Evolutionary conservation across 2,329 filamentous ascomycete genomes (phyloP).

Genomic region (Aspergillus fischeri): DNA sequence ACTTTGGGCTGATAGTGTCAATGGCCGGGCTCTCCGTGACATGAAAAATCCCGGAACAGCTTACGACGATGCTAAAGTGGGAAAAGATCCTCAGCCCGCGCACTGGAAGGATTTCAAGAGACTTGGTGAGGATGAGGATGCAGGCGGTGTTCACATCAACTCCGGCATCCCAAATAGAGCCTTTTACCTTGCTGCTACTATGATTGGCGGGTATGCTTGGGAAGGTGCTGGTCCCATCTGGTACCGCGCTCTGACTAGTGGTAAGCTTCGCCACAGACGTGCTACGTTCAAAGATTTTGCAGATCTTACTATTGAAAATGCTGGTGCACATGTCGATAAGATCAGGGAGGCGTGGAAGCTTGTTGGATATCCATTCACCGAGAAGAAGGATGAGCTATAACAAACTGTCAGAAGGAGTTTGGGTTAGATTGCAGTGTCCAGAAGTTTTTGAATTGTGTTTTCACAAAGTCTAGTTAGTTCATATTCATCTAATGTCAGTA

Average conservation of each 20-base stretch:
- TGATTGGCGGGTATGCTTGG: constrained; percentile 51
- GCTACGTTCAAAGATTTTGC: constrained; percentile 4
- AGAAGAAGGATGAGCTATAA: not conserved
- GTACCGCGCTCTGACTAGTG: constrained; percentile 14
- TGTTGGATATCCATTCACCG: not conserved
- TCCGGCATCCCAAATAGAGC: constrained; percentile 53
- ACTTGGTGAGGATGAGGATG: constrained; percentile 13
- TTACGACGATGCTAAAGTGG: constrained; percentile 32
- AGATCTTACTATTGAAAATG: not conserved
- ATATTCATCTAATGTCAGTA: not conserved
- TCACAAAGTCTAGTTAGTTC: not conserved
- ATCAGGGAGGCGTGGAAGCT: not conserved
- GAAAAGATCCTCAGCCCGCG: constrained; percentile 52
- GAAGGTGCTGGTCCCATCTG: constrained; percentile 27
- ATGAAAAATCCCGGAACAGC: constrained; percentile 53
- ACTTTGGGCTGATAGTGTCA: constrained; percentile 2
- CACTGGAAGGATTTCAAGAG: constrained; percentile 5
- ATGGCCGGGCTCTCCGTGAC: constrained; percentile 45
- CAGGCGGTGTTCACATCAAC: constrained; percentile 40
- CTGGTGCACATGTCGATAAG: not conserved
- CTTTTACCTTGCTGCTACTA: constrained; percentile 49
- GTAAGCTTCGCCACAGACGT: not conserved
- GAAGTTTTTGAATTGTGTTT: not conserved
- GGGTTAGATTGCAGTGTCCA: not conserved
- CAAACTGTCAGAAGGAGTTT: not conserved